These are phyloP conservation scores for Plasmodium berghei DNA, from an alignment of 169 alveolate genomes.

Conservation along the genomic window DNA sequence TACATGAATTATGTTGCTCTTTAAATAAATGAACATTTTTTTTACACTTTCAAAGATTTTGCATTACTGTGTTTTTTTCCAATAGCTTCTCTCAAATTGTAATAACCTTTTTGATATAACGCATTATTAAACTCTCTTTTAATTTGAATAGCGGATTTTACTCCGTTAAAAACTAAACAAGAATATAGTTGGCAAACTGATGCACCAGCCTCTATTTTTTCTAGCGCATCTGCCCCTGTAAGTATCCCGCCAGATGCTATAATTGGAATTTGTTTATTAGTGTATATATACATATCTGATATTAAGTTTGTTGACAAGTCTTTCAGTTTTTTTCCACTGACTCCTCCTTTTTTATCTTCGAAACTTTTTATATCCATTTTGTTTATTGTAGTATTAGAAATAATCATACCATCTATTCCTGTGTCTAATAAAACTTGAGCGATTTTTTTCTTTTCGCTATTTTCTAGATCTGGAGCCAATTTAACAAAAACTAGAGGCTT, in stretches of 20 bases:
- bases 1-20: no score
- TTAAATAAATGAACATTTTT: no score
- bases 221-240: constrained; percentile 87
- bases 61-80: constrained; percentile 22
- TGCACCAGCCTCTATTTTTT: constrained; percentile 91
- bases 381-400: constrained; percentile 89
- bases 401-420: constrained; percentile 87
- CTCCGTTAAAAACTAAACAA: constrained; percentile 82
- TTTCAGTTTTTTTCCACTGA: constrained; percentile 87
- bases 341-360: constrained; percentile 86
- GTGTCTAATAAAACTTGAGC: constrained; percentile 88
- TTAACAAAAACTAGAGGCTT: constrained; percentile 68
- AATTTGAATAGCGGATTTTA: constrained; percentile 56
- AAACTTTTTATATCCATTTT: background rate
- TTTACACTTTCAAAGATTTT: no score
- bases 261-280: constrained; percentile 86
- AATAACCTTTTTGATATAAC: constrained; percentile 61
- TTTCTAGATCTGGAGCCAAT: constrained; percentile 87
- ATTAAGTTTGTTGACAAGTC: constrained; percentile 84
- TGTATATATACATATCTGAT: constrained; percentile 85
- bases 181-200: constrained; percentile 88
- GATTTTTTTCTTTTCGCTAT: constrained; percentile 84
- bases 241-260: constrained; percentile 93
- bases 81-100: constrained; percentile 66
- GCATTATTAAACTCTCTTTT: constrained; percentile 53